A percentile compares a stretch with the other conserved stretches of the same genome.
Conservation (phyloP, 129 eudicot species). For the Chrysanthemum makinoi region DNA sequence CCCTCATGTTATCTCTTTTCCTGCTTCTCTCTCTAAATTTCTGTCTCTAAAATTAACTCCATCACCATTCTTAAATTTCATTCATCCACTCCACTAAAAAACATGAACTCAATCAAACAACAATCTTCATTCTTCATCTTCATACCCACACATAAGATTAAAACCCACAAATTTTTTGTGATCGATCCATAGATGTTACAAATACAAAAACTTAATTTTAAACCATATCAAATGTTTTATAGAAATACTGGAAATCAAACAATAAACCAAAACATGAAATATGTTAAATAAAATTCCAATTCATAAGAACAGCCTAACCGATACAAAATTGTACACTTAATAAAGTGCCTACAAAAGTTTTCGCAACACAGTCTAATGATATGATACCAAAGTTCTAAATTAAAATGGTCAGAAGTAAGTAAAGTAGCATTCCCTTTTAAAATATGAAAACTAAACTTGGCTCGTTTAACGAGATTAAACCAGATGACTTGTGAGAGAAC, state of each 20-base stretch:
- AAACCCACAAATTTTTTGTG: too few species aligned
- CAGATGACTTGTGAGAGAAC: background rate
- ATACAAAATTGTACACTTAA: conserved; percentile 18
- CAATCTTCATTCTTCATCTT: too few species aligned
- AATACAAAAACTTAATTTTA: background rate
- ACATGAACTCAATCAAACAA: too few species aligned
- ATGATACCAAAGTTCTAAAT: background rate
- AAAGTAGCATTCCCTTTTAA: background rate
- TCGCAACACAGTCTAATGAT: background rate
- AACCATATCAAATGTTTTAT: background rate
- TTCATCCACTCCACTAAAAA: too few species aligned
- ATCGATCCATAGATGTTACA: too few species aligned
- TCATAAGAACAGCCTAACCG: background rate
- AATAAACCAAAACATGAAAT: conserved; percentile 1
- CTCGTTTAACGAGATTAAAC: background rate
- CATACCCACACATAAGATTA: too few species aligned
- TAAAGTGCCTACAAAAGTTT: background rate
- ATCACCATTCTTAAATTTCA: too few species aligned
- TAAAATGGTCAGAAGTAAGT: background rate
- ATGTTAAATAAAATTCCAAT: background rate
- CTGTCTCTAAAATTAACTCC: too few species aligned
- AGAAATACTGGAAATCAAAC: background rate
- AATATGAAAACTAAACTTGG: background rate
- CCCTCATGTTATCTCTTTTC: too few species aligned
- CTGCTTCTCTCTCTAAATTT: too few species aligned